Base-by-base conservation (phyloP, 2,329 filamentous ascomycete genomes). In the Beauveria varroae region DNA sequence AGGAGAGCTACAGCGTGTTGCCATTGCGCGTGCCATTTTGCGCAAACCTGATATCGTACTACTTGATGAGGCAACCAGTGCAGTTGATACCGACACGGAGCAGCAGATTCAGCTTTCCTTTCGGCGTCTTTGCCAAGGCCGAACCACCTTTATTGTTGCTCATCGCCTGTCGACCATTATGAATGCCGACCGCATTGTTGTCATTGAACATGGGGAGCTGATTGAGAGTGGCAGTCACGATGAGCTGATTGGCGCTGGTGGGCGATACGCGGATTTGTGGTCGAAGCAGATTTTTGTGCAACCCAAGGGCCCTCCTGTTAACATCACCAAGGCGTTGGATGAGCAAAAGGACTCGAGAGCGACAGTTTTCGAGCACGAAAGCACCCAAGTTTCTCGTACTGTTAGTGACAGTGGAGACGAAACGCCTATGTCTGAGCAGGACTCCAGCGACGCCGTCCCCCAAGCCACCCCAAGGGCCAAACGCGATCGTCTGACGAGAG, bases 61-160 rank as follows among this genome's bases (percentile, higher is more conserved):
- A 44, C 80, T 93, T 1, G 90, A 93, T 65, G 90, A 93, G 72
- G 87, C 90, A 1, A 92, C 91, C 4, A 91, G 88, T 43, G 86
- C 89, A 7, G 86, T 93, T 62, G 86, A 91, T 63, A 87, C 86
- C 0, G 83, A 86, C 40, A 88, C 85, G 1, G 86, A 89, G 70
- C 82, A 85, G 60, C 82, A 85, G 65, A 88, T 88, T 51, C 86
- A 88, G 66, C 76, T 81, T 37, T 86, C 86, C 0, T 79, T 89
- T 58, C 76, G 75, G 62, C 77, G 76, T 55, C 76, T 88, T 8
- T 86, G 84, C 64, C 75, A 81, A 62, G 83, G 81, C 2, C 82
- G 86, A 26, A 89, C 86, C 1, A 88, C 85, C 0, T 86, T 88
- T 64, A 83, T 88, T 28, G 84, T 89, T 34, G 86, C 86, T 0